These are phyloP conservation scores for Phalaenopsis aphrodite DNA, from an alignment of 106 monocot species.

Conservation along the genomic window DNA sequence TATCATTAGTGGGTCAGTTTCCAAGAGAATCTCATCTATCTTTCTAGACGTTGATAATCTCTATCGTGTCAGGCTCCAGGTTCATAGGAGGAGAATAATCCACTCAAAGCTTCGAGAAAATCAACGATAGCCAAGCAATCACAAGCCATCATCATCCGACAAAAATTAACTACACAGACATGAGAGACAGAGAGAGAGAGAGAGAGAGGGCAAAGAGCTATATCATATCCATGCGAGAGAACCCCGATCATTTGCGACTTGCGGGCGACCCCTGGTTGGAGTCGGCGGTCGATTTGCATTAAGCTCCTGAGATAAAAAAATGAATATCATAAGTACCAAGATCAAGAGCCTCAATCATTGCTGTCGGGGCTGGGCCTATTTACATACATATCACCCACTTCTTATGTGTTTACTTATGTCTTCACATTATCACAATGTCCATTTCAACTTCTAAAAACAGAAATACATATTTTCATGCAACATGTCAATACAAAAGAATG, in stretches of 20 bases:
- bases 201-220: not conserved
- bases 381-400: too few relatives aligned
- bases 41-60: not conserved
- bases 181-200: not conserved
- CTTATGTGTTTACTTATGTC: too few relatives aligned
- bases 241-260: slow-evolving; percentile 68
- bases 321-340: not conserved
- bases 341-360: not conserved
- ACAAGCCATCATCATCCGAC: not conserved
- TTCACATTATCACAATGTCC: too few relatives aligned
- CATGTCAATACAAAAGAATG: too few relatives aligned
- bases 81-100: slow-evolving; percentile 4
- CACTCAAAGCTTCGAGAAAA: slow-evolving; percentile 2
- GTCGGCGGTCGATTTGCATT: slow-evolving; percentile 96
- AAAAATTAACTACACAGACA: slow-evolving; percentile 3
- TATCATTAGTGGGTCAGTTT: not conserved
- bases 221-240: slow-evolving; percentile 87
- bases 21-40: not conserved
- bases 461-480: too few relatives aligned
- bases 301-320: slow-evolving; percentile 58
- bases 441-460: too few relatives aligned
- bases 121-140: slow-evolving; percentile 3
- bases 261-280: slow-evolving; percentile 90
- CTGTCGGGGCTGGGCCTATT: too few relatives aligned
- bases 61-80: not conserved